Base-by-base conservation (phyloP, 306 rosid species). In the Malus orientalis region DNA sequence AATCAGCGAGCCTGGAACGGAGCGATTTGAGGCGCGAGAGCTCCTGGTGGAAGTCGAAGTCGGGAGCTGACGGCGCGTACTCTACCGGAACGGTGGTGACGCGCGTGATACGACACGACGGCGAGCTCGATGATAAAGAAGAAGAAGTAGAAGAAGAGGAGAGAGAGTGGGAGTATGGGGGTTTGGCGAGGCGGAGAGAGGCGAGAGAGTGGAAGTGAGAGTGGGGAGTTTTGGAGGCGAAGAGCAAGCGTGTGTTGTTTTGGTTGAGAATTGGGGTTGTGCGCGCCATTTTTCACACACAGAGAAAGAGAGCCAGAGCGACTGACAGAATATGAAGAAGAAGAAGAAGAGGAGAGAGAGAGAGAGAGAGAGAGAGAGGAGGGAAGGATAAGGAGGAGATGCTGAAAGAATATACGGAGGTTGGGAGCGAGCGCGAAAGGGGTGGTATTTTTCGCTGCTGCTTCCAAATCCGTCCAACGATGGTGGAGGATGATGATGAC, bases 1-100 rank as follows among this genome's bases (percentile, higher is more conserved):
- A 82, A 57, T 29, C 61, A 32, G 90, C 67, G 47, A 95, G 91
- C 64, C 83, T 68, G 18, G 89, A 70, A 2, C 86, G 91, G 71
- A 95, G 94, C 0, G 29, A 73, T 61, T 74, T 78, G 18, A 95
- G 92, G 71, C 97, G 82, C 14, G 89, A 58, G 42, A 92, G 86
- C 81, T 95, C 96, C 38, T 55, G 84, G 67, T 82, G 71, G 80
- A 95, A 82, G 76, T 88, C 73, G 71, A 84, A 88, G 0, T 76
- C 90, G 2, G 90, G 91, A 5, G 89, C 71, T 4, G 97, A 89
- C 10, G 87, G 87, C 10, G 93, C 81, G 45, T 87, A 80, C 65
- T 95, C 96, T 36, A 89, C 75, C 7, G 92, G 77, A 62, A 80
- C 98, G 13, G 91, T 88, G 19, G 97, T 78, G 36, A 92, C 88